These are phyloP conservation scores for Aegilops tauschii DNA, from an alignment of 176 grass and related monocot genomes.

Conservation along the genomic window DNA sequence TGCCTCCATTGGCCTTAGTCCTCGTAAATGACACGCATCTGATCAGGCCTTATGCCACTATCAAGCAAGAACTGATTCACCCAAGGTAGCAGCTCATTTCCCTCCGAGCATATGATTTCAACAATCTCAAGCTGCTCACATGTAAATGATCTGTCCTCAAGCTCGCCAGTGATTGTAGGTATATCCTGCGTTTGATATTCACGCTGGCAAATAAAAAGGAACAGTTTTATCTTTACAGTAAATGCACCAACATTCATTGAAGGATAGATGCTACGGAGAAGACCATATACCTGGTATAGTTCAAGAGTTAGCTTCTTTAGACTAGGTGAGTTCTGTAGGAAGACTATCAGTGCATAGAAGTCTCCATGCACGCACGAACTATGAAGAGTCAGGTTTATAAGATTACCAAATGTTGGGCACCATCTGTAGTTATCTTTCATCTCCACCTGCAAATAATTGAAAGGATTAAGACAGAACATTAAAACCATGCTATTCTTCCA, in stretches of 20 bases:
- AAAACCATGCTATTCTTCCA: neutral
- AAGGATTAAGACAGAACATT: neutral
- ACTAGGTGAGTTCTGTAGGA: slow-evolving; percentile 33
- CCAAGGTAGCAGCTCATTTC: neutral
- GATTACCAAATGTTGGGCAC: slow-evolving; percentile 32
- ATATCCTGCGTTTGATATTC: fast-evolving
- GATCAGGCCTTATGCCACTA: slow-evolving; percentile 1
- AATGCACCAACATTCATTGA: neutral
- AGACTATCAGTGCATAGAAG: slow-evolving; percentile 8
- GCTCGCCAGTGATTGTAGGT: neutral
- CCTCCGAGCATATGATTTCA: slow-evolving; percentile 7
- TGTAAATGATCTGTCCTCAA: slow-evolving; percentile 18
- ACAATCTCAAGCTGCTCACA: slow-evolving; percentile 18
- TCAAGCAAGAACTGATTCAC: neutral
- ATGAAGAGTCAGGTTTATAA: slow-evolving; percentile 16
- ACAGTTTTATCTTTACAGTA: neutral
- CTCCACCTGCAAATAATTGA: neutral
- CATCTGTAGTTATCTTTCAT: neutral
- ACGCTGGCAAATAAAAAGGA: neutral
- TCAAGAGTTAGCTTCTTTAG: neutral
- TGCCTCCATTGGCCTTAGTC: neutral
- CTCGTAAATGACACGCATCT: neutral
- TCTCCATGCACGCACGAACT: neutral
- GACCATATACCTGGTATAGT: neutral
- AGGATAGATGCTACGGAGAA: neutral